Evolutionary conservation across 129 eudicot species (phyloP).

Genomic region (Smallanthus sonchifolius): DNA sequence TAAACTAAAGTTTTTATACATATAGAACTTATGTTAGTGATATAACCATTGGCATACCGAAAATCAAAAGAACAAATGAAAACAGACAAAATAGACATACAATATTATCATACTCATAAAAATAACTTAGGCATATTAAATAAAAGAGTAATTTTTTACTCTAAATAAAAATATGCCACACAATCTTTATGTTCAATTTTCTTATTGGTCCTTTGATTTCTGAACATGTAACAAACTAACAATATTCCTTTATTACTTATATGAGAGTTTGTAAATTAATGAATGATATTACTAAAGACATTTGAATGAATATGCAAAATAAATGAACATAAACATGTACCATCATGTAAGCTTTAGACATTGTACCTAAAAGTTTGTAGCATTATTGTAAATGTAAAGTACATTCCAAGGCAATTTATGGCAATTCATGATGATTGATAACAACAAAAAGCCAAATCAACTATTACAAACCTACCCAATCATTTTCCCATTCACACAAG

Average conservation of each 20-base stretch:
- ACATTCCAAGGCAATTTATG: constrained; percentile 35
- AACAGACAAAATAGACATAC: too few species aligned
- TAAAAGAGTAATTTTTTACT: not conserved
- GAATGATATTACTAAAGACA: not conserved
- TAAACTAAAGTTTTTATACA: too few species aligned
- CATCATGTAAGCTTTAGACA: constrained; percentile 15
- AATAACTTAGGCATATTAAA: not conserved
- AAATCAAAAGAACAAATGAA: too few species aligned
- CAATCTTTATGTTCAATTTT: not conserved
- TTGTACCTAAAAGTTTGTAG: constrained; percentile 32
- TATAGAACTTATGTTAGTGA: too few species aligned
- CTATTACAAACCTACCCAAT: constrained; percentile 28
- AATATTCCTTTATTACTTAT: not conserved
- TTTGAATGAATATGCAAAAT: not conserved
- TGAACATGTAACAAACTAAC: not conserved
- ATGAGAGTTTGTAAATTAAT: not conserved
- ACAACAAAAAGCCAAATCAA: constrained; percentile 27
- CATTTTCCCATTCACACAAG: constrained; percentile 25
- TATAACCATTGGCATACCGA: too few species aligned
- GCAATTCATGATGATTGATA: constrained; percentile 34
- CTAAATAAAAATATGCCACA: not conserved
- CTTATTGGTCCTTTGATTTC: not conserved
- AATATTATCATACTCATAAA: not conserved
- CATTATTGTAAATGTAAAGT: constrained; percentile 33
- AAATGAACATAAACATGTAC: constrained; percentile 22